A percentile compares a stretch with the other conserved stretches of the same genome.
These are phyloP conservation scores for Casuarina equisetifolia DNA, from an alignment of 306 rosid genomes.

Conservation along the genomic window DNA sequence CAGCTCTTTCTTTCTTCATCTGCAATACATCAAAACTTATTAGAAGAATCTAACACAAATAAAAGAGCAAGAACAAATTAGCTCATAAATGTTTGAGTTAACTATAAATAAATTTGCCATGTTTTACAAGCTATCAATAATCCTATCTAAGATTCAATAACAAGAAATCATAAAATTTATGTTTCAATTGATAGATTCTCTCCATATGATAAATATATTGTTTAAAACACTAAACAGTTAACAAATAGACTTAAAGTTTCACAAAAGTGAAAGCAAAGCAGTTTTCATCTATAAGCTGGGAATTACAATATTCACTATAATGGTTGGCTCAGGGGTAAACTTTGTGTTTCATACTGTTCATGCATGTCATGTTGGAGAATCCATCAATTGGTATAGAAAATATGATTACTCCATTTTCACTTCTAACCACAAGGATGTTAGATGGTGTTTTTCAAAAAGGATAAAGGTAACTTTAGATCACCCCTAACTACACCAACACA, in stretches of 20 bases:
- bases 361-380: background rate
- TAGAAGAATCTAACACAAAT: slow-evolving; percentile 14
- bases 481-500: background rate
- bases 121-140: background rate
- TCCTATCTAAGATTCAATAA: background rate
- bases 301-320: background rate
- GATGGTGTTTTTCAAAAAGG: background rate
- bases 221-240: background rate
- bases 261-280: background rate
- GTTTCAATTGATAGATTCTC: background rate
- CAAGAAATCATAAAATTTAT: background rate
- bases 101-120: background rate
- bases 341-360: background rate
- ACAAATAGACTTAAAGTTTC: background rate
- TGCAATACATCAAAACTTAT: slow-evolving; percentile 30
- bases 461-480: background rate
- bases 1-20: slow-evolving; percentile 66
- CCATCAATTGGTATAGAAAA: background rate
- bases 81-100: background rate
- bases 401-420: background rate
- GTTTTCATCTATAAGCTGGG: background rate
- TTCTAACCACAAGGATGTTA: background rate
- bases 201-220: background rate
- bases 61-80: background rate
- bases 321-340: background rate